A percentile compares a stretch with the other conserved stretches of the same genome.
Evolutionary conservation across 495 filamentous ascomycete genomes (phyloP).

Genomic region (Penicillium salamii): DNA sequence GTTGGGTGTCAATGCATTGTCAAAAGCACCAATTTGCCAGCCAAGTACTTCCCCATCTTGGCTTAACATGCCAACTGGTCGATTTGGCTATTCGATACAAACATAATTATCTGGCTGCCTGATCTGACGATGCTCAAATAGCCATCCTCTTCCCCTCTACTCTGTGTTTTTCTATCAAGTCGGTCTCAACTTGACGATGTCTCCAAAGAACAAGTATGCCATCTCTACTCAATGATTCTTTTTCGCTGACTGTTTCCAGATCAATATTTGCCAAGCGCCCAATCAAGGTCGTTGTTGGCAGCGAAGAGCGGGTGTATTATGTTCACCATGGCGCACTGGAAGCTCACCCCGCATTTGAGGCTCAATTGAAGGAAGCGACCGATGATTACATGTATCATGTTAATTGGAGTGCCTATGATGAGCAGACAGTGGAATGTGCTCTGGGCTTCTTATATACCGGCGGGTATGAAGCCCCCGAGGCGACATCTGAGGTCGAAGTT

Average conservation of each 20-base stretch:
- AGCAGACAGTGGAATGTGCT: constrained; percentile 13
- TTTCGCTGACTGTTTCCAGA: neutral
- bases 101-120: neutral
- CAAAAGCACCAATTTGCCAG: constrained; percentile 1
- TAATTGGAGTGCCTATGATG: constrained; percentile 9
- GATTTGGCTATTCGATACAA: neutral
- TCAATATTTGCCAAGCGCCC: constrained; percentile 2
- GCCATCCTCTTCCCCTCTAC: neutral
- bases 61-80: neutral
- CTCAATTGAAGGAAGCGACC: neutral
- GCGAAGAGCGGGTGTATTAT: neutral
- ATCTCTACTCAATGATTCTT: neutral
- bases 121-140: neutral
- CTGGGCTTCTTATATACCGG: constrained; percentile 11
- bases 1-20: constrained; percentile 2
- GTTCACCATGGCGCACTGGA: constrained; percentile 4
- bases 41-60: neutral
- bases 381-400: neutral
- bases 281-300: constrained; percentile 4
- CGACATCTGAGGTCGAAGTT: neutral
- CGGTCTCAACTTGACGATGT: neutral
- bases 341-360: constrained; percentile 2
- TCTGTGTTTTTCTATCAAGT: neutral
- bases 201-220: neutral
- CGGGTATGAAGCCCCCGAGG: neutral